Conservation (phyloP, 495 filamentous ascomycete genomes). For the Trypethelium eluteriae region DNA sequence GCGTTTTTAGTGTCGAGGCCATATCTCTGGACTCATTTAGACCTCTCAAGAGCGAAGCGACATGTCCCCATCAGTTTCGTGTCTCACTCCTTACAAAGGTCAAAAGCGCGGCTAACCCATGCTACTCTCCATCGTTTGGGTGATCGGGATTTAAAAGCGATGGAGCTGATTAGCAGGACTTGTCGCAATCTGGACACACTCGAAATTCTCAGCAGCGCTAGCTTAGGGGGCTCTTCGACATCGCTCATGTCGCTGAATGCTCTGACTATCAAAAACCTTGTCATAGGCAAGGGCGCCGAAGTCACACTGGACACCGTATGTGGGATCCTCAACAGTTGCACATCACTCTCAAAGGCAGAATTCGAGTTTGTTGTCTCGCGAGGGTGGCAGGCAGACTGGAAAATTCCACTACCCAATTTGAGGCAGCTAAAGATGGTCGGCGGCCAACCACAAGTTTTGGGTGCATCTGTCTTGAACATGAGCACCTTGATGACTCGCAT, state of each 20-base stretch:
- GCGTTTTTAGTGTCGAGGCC: constrained; percentile 39
- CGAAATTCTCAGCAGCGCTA: constrained; percentile 1
- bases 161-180: background rate
- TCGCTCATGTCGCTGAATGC: background rate
- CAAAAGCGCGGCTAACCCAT: constrained; percentile 6
- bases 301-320: background rate
- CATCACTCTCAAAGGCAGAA: background rate
- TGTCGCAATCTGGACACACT: constrained; percentile 6
- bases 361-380: background rate
- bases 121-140: constrained; percentile 18
- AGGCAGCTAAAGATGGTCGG: background rate
- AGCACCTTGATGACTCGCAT: background rate
- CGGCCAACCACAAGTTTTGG: background rate
- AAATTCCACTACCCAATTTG: background rate
- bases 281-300: background rate
- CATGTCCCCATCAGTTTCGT: constrained; percentile 30
- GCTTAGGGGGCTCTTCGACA: background rate
- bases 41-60: constrained; percentile 41
- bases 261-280: background rate
- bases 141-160: constrained; percentile 19
- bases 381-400: background rate
- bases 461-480: background rate
- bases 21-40: constrained; percentile 46
- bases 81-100: constrained; percentile 22
- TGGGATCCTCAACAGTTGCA: background rate